phyloP scores from a whole-genome alignment of 2,329 filamentous ascomycete genomes.

The Alternaria sp. region DNA sequence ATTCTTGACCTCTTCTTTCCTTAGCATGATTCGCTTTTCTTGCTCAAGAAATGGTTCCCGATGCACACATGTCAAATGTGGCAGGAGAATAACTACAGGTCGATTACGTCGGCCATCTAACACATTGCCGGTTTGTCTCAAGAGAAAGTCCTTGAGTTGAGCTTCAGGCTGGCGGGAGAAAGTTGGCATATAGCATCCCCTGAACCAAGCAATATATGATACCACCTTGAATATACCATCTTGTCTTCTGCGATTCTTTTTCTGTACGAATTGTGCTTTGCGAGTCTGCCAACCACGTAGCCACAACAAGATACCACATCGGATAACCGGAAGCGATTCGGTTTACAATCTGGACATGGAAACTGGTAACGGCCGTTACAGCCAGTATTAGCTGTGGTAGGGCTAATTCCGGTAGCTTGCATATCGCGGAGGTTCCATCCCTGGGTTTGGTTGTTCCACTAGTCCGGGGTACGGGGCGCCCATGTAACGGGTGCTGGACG shows the following conservation, averaged over 20 bases:
- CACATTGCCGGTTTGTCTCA: background rate
- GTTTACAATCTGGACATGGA: slow-evolving; percentile 94
- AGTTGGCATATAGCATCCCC: slow-evolving; percentile 83
- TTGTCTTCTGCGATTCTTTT: slow-evolving; percentile 4
- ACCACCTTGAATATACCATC: slow-evolving; percentile 60
- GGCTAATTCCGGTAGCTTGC: slow-evolving; percentile 62
- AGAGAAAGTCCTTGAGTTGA: background rate
- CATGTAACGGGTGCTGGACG: slow-evolving; percentile 46
- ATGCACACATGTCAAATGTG: background rate
- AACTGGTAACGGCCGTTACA: slow-evolving; percentile 75
- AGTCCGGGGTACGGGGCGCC: slow-evolving; percentile 26
- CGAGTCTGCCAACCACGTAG: slow-evolving; percentile 45
- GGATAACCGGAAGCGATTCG: slow-evolving; percentile 88
- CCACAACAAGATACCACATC: slow-evolving; percentile 86
- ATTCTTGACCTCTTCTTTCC: background rate
- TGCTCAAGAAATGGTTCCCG: background rate
- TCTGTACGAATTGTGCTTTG: background rate
- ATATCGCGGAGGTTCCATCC: slow-evolving; percentile 7
- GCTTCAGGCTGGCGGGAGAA: slow-evolving; percentile 82
- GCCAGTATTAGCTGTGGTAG: slow-evolving; percentile 77
- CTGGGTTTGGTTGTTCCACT: slow-evolving; percentile 18
- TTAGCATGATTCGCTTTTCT: background rate
- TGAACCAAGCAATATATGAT: slow-evolving; percentile 85
- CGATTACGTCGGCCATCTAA: background rate
- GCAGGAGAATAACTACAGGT: background rate